Evolutionary conservation across 2,329 filamentous ascomycete species (phyloP), one percentile per base, ranked within the genome.

Genomic region (Claviceps digitariae): DNA sequence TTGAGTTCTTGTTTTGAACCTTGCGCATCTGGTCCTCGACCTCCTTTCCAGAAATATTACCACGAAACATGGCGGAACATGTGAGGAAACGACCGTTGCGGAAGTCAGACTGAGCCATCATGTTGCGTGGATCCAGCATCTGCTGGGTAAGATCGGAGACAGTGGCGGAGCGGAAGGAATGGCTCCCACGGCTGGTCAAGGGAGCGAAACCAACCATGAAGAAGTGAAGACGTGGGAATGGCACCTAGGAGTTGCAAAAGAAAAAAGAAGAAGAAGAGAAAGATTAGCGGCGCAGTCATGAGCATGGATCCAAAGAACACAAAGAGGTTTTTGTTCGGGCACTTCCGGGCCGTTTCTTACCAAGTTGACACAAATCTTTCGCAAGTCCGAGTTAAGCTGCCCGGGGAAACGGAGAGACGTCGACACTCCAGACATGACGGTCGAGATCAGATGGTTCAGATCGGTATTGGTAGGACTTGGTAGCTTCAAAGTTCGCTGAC

Each of bases 81-180:
- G 93, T 98, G 67, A 97, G 84, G 81, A 97, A 98, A 68, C 93
- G 93, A 73, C 93, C 93, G 74, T 97, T 97, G 68, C 93, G 89
- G 89, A 97, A 97, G 79, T 98, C 93, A 59, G 90, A 94, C 61
- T 93, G 93, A 76, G 93, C 93, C 93, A 98, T 97, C 91, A 97
- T 98, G 86, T 98, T 98, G 89, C 97, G 97, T 67, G 93, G 90
- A 79, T 98, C 93, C 80, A 95, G 96, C 90, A 98, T 97, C 76
- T 98, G 93, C 81, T 97, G 93, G 67, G 91, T 97, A 72, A 98
- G 83, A 80, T 97, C 93, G 55, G 91, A 91, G 58, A 97, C 93
- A 67, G 86, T 90, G 73, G 97, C 86, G 62, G 93, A 90, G 69
- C 93, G 93, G 91, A 97, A 98, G 64, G 87, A 88, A 80, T 93